A percentile compares a stretch with the other conserved stretches of the same genome.
Evolutionary conservation across 805 yeast species (phyloP).

Genomic region (Lipomyces lipofer): DNA sequence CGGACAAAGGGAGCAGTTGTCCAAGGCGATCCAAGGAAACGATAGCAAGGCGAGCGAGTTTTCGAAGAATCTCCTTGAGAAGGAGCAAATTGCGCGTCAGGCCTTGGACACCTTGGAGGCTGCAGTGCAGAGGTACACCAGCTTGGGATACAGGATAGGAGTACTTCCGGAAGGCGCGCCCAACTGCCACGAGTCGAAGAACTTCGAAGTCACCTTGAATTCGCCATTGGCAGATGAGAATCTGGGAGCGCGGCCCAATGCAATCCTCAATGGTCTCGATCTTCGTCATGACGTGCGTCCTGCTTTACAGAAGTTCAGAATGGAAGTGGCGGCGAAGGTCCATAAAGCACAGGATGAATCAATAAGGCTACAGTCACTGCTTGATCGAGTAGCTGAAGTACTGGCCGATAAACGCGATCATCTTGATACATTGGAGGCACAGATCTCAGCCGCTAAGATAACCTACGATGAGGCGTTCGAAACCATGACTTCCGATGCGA

Average conservation of each 20-base stretch:
- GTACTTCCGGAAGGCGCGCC: conserved; percentile 35
- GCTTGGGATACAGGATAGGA: conserved; percentile 52
- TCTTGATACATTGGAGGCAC: conserved; percentile 58
- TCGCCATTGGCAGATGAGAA: conserved; percentile 46
- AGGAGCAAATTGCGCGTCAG: conserved; percentile 52
- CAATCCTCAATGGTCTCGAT: conserved; percentile 43
- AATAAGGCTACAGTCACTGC: conserved; percentile 56
- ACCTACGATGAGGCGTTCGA: conserved; percentile 59
- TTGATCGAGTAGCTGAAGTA: conserved; percentile 57
- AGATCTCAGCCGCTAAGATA: conserved; percentile 52
- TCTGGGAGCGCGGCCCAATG: conserved; percentile 50
- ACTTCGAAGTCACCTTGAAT: conserved; percentile 47
- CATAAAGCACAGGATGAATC: conserved; percentile 58
- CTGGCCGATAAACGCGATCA: conserved; percentile 58
- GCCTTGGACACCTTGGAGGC: conserved; percentile 54
- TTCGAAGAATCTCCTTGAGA: conserved; percentile 49
- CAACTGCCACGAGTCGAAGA: conserved; percentile 25
- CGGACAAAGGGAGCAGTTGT: conserved; percentile 59
- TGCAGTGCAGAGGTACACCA: conserved; percentile 58
- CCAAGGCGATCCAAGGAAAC: conserved; percentile 53
- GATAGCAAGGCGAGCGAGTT: conserved; percentile 49
- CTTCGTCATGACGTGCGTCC: conserved; percentile 42
- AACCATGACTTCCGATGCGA: conserved; percentile 53
- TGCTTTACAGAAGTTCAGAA: conserved; percentile 49
- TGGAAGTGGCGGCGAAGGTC: conserved; percentile 47